Evolutionary conservation across 768 basidiomycete species (phyloP).

Genomic region (Leccinum incarnatum): DNA sequence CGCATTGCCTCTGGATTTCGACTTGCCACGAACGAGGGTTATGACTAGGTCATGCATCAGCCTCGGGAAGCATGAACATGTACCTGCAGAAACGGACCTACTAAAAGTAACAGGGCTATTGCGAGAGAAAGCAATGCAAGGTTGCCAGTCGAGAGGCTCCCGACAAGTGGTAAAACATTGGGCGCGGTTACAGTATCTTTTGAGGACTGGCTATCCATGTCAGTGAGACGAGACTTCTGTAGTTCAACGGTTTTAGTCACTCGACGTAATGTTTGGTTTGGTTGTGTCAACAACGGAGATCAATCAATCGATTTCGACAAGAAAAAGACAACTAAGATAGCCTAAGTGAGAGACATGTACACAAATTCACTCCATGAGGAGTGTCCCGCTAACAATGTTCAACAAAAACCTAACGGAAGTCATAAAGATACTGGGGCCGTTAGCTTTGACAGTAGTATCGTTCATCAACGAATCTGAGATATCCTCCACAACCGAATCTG

Average conservation of each 20-base stretch:
- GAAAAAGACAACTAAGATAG: background rate
- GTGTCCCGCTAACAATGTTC: slow-evolving; percentile 1
- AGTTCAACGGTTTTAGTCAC: background rate
- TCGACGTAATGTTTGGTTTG: slow-evolving; percentile 24
- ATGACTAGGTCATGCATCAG: slow-evolving; percentile 40
- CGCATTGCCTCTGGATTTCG: slow-evolving; percentile 50
- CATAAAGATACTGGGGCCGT: background rate
- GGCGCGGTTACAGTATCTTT: slow-evolving; percentile 23
- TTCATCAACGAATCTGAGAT: background rate
- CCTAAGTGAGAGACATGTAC: background rate
- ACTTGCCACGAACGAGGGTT: slow-evolving; percentile 41
- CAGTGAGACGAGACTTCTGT: background rate
- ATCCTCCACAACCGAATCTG: background rate
- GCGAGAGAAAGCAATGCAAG: slow-evolving; percentile 42
- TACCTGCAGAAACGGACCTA: slow-evolving; percentile 36
- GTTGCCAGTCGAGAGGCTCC: slow-evolving; percentile 38
- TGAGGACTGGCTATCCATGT: slow-evolving; percentile 14
- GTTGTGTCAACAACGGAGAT: slow-evolving; percentile 1
- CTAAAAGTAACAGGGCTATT: slow-evolving; percentile 42
- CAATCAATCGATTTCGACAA: background rate
- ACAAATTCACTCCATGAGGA: background rate
- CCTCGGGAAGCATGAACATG: background rate
- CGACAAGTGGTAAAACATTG: slow-evolving; percentile 36
- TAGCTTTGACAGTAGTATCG: background rate
- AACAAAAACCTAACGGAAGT: background rate